These are phyloP conservation scores for Pythium pyrilobum DNA, from an alignment of 352 stramenopile genomes.

Conservation along the genomic window DNA sequence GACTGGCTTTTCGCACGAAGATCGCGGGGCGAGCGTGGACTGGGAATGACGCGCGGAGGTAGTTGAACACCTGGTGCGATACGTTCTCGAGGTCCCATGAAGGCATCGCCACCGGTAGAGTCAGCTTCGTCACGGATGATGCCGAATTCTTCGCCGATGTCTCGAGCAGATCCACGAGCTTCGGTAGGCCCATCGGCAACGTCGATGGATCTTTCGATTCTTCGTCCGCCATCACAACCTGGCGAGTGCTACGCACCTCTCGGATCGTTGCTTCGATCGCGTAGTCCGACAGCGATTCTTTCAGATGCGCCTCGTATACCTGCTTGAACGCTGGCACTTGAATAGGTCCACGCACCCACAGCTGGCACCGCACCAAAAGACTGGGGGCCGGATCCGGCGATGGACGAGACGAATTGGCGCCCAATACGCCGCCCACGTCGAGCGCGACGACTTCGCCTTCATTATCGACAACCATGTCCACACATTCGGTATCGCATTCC, in stretches of 20 bases:
- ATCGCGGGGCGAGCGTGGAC: constrained; percentile 39
- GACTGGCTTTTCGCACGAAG: neutral
- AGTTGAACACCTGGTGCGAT: constrained; percentile 43
- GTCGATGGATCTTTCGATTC: neutral
- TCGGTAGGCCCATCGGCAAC: neutral
- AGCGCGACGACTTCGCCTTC: constrained; percentile 2
- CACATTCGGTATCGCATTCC: neutral
- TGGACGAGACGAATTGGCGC: neutral
- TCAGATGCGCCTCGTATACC: constrained; percentile 60
- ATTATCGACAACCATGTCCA: neutral
- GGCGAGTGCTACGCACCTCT: neutral
- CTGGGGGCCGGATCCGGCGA: too few species aligned
- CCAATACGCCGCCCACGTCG: neutral
- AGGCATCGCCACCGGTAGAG: constrained; percentile 34
- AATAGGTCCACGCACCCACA: constrained; percentile 75
- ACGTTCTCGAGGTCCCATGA: constrained; percentile 60
- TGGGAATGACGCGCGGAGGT: constrained; percentile 41
- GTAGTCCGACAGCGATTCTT: constrained; percentile 77
- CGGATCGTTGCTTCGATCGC: constrained; percentile 59
- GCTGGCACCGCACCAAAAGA: constrained; percentile 45
- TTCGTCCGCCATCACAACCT: neutral
- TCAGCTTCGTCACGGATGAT: constrained; percentile 54
- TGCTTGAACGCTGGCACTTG: constrained; percentile 42
- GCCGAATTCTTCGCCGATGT: constrained; percentile 36
- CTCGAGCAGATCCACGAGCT: constrained; percentile 42